A percentile compares a stretch with the other conserved stretches of the same genome.
Conservation (phyloP, 2,329 filamentous ascomycete genomes). For the Microsporum ferrugineum region DNA sequence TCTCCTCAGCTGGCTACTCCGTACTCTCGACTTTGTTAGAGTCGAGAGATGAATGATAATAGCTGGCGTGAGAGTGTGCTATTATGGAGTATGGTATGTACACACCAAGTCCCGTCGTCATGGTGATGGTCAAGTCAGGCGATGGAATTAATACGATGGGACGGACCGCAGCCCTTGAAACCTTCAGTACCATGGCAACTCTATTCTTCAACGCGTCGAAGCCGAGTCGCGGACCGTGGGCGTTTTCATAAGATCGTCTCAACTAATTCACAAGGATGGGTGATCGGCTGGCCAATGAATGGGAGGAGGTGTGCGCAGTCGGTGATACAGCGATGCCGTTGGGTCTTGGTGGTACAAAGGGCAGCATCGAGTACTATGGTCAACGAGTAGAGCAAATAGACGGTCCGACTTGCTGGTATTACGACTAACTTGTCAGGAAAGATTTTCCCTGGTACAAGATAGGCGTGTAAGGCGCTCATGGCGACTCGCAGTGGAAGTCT, state of each 20-base stretch:
- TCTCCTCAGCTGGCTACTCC: background rate
- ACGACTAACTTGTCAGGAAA: background rate
- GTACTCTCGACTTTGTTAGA: background rate
- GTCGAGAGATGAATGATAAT: background rate
- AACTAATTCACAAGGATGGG: background rate
- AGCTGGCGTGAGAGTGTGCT: background rate
- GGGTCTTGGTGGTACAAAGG: background rate
- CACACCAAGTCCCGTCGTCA: background rate
- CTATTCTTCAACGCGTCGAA: background rate
- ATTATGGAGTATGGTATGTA: background rate
- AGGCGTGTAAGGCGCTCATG: background rate
- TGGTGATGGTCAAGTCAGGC: background rate
- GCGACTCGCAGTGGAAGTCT: background rate
- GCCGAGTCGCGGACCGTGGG: background rate
- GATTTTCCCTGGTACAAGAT: background rate
- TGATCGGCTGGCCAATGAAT: background rate
- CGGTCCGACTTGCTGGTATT: too few species aligned
- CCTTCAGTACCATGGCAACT: background rate
- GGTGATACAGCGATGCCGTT: background rate
- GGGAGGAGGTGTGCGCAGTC: background rate
- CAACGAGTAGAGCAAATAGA: background rate
- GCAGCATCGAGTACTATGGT: background rate
- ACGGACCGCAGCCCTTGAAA: background rate
- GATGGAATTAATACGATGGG: background rate
- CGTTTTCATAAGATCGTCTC: conserved; percentile 3